A percentile compares a stretch with the other conserved stretches of the same genome.
Evolutionary conservation across 2,329 filamentous ascomycete species (phyloP).

Genomic region (Thelonectria blattea): DNA sequence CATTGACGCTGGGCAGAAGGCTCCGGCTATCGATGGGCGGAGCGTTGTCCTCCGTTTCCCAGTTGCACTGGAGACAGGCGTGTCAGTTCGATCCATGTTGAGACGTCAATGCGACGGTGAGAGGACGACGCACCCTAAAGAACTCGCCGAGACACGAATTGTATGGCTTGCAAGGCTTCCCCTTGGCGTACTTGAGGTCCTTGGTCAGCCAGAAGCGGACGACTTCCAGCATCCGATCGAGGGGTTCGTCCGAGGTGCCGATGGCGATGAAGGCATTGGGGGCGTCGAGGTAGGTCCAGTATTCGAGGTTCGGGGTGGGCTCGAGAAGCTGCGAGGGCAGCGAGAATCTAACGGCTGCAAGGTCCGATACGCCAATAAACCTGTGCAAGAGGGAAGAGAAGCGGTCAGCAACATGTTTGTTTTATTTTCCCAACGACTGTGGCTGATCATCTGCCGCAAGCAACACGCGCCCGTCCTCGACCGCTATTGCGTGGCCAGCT

Average conservation of each 20-base stretch:
- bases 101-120: background rate
- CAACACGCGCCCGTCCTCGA: conserved; percentile 6
- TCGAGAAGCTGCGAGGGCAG: conserved; percentile 94
- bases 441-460: conserved; percentile 7
- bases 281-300: conserved; percentile 97
- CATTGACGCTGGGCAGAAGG: conserved; percentile 44
- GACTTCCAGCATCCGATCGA: conserved; percentile 94
- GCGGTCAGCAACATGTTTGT: conserved; percentile 37
- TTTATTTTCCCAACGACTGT: conserved; percentile 1
- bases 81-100: conserved; percentile 15
- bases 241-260: conserved; percentile 87
- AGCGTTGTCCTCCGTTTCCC: conserved; percentile 85
- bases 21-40: conserved; percentile 65
- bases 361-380: conserved; percentile 95
- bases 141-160: conserved; percentile 98
- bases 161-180: conserved; percentile 98
- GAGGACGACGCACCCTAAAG: conserved; percentile 72
- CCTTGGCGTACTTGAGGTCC: conserved; percentile 98
- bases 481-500: conserved; percentile 25
- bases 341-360: conserved; percentile 94
- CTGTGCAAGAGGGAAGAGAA: conserved; percentile 51
- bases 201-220: conserved; percentile 99
- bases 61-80: conserved; percentile 73
- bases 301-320: conserved; percentile 95
- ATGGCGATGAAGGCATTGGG: conserved; percentile 85